Base-by-base conservation (phyloP, 1,284 basidiomycete genomes). In the Malassezia dermatis region DNA sequence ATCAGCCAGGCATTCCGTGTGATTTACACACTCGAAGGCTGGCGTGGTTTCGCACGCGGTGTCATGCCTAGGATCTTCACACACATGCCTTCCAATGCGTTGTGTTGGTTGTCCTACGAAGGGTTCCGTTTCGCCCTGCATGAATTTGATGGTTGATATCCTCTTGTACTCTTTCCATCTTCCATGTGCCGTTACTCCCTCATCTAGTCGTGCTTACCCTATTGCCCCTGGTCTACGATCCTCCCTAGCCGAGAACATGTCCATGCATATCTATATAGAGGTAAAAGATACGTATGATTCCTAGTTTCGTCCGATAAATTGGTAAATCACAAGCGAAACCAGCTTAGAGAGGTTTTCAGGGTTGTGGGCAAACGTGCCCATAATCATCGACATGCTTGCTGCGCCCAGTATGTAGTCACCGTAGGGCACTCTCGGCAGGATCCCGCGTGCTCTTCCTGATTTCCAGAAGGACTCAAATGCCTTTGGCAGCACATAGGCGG, bases 401-500 rank as follows among this genome's bases (percentile, higher is more conserved):
- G 64, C 80, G 76, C 75, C 86, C 81, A 31, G 83, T 75, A 83
- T 70, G 78, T 73, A 83, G 80, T 69, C 88, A 79, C 68, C 88
- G 80, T 76, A 82, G 75, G 76, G 80, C 1, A 80, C 79, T 49
- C 78, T 76, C 3, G 86, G 85, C 21, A 91, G 84, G 76, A 82
- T 83, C 0, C 86, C 84, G 60, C 84, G 82, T 15, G 85, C 84
- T 39, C 87, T 76, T 13, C 85, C 82, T 63, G 84, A 82, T 1
- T 84, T 80, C 90, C 91, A 96, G 11, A 83, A 82, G 53, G 65
- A 62, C 53, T 72, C 68, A 42, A 71, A 75, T 0, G 83, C 87
- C 75, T 89, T 88, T n/a, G 91, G 91, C 35, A 95, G 77, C 3
- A 89, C 89, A 75, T 93, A 98, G 84, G 94, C 91, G 26, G 91